A percentile compares a stretch with the other conserved stretches of the same genome.
Conservation (phyloP, 2,329 filamentous ascomycete species). For the Trichoderma harzianum region DNA sequence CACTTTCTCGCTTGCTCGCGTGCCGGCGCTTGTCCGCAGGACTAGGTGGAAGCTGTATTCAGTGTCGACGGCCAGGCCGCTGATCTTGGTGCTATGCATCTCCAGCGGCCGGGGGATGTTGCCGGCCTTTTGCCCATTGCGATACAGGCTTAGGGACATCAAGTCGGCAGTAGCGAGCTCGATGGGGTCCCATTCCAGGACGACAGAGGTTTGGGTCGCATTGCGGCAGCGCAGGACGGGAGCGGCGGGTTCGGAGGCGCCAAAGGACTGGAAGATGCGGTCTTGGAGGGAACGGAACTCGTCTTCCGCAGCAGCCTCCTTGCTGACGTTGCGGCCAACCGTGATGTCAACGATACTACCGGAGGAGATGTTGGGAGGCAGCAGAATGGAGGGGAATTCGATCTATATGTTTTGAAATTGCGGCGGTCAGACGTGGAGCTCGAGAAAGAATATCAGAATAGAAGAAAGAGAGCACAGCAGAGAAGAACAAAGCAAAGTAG, state of each 20-base stretch:
- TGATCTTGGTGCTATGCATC: constrained; percentile 95
- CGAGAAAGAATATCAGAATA: neutral
- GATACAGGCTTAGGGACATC: constrained; percentile 83
- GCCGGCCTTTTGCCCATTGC: constrained; percentile 95
- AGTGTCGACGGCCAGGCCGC: constrained; percentile 90
- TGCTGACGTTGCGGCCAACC: constrained; percentile 78
- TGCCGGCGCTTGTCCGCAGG: constrained; percentile 85
- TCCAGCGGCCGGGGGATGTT: constrained; percentile 84
- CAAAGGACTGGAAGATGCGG: constrained; percentile 83
- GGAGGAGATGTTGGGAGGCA: constrained; percentile 90
- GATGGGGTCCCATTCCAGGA: constrained; percentile 97
- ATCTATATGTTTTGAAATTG: constrained; percentile 57
- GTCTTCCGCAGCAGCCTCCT: constrained; percentile 70
- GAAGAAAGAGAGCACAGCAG: neutral
- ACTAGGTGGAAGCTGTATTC: constrained; percentile 95
- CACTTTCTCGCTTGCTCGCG: constrained; percentile 77
- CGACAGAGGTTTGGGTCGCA: constrained; percentile 96
- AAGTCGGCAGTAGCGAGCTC: constrained; percentile 88
- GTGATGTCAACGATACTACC: constrained; percentile 98
- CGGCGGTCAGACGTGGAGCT: neutral
- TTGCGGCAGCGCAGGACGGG: constrained; percentile 89
- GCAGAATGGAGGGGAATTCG: constrained; percentile 95
- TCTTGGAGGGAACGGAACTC: constrained; percentile 84
- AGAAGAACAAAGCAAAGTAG: no score
- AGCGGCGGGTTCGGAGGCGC: constrained; percentile 69